A percentile compares a stretch with the other conserved stretches of the same genome.
Evolutionary conservation across 2,329 filamentous ascomycete species (phyloP).

Genomic region (Aspergillus quadrilineatus): DNA sequence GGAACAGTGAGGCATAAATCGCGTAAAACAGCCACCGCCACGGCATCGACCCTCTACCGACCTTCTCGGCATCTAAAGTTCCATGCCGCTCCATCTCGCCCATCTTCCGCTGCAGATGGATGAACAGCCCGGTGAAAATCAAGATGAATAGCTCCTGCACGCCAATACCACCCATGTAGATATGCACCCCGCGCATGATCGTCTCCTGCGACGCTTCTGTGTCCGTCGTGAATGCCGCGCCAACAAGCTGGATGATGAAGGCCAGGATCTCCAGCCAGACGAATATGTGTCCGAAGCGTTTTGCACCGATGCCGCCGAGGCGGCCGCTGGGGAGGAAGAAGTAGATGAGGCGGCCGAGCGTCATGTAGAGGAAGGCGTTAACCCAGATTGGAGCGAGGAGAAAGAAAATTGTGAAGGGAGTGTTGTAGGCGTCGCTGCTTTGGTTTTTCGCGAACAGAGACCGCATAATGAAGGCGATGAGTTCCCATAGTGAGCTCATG

Average conservation of each 20-base stretch:
- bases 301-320: constrained; percentile 38
- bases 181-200: constrained; percentile 44
- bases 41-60: neutral
- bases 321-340: constrained; percentile 37
- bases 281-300: constrained; percentile 42
- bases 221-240: constrained; percentile 37
- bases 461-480: constrained; percentile 41
- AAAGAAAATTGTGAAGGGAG: constrained; percentile 43
- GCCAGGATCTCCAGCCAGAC: constrained; percentile 47
- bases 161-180: constrained; percentile 57
- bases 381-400: constrained; percentile 46
- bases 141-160: constrained; percentile 54
- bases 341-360: constrained; percentile 43
- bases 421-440: constrained; percentile 31
- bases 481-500: constrained; percentile 35
- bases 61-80: neutral
- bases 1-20: constrained; percentile 41
- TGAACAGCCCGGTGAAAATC: constrained; percentile 44
- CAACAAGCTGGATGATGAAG: constrained; percentile 47
- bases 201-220: constrained; percentile 24
- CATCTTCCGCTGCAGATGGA: constrained; percentile 40
- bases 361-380: constrained; percentile 48
- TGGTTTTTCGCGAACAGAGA: constrained; percentile 43
- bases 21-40: constrained; percentile 36
- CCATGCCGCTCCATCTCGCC: constrained; percentile 24